Conservation (phyloP, 2,329 filamentous ascomycete species). For the Conoideocrella luteorostrata region DNA sequence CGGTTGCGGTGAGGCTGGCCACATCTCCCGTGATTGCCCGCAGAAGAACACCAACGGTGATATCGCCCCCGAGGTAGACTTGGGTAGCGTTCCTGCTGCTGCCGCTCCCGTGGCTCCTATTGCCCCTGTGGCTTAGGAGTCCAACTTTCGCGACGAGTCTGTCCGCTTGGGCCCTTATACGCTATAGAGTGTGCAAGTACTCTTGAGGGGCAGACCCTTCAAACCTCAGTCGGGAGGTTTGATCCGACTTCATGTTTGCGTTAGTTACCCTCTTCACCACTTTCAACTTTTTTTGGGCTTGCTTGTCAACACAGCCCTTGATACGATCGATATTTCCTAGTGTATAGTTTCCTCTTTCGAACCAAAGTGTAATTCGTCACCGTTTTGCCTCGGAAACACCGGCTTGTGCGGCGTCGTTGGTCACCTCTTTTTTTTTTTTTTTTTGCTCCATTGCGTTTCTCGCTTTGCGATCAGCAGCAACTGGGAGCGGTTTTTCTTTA, state of each 20-base stretch:
- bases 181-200: neutral
- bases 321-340: constrained; percentile 19
- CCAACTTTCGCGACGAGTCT: constrained; percentile 10
- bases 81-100: constrained; percentile 29
- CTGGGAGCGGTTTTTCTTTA: neutral
- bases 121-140: constrained; percentile 33
- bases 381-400: constrained; percentile 15
- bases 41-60: constrained; percentile 56
- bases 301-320: no score
- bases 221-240: neutral
- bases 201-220: constrained; percentile 7
- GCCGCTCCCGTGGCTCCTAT: constrained; percentile 40
- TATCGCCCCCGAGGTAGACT: constrained; percentile 37
- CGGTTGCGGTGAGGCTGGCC: constrained; percentile 89
- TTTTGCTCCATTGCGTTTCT: no score
- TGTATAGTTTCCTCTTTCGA: constrained; percentile 22
- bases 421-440: constrained; percentile 20
- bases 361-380: constrained; percentile 20
- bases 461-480: no score
- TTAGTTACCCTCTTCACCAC: no score
- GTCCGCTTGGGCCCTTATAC: constrained; percentile 1
- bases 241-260: no score
- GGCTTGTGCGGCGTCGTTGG: constrained; percentile 24
- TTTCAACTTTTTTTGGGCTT: constrained; percentile 3
- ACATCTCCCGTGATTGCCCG: constrained; percentile 93